Base-by-base conservation (phyloP, 2,329 filamentous ascomycete genomes). In the Aureobasidium lini region DNA sequence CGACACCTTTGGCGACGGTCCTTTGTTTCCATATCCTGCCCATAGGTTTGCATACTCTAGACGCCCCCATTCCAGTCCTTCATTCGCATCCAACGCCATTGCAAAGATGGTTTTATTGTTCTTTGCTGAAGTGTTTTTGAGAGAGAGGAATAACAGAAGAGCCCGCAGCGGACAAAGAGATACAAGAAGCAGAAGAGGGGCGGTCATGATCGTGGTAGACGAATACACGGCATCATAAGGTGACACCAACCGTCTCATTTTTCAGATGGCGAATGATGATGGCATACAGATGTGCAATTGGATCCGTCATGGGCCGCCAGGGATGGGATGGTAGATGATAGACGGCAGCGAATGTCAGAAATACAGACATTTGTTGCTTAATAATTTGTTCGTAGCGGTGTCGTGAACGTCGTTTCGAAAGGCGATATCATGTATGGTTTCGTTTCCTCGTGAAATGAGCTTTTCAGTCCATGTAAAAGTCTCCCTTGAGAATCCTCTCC, bases 401-500 rank as follows among this genome's bases (percentile, higher is more conserved):
- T 57, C 52, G 42, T 57, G 37, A 43, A 57, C 31, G 52, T 57
- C 52, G 52, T 52, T 36, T 57, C 29, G 40, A 29, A 42, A 16
- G 31, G 31, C 15, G 40, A 36, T 46, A 37, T 57, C 31, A 23
- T 48, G 34, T 1, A 23, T 23, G 15, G 10, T 37, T 37, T 31
- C 54, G 29, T 39, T n/a, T n/a, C 15, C 5, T 40, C 15, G 37
- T 40, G 37, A 15, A 23, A 23, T 36, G 34, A 40, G 16, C 40
- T n/a, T 18, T 31, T 62, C 53, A 96, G 70, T 96, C 92, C 91
- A 97, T 96, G 78, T 94, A 94, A 69, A 99, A 97, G 70, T 99
- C 94, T 47, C 93, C 94, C 77, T 96, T 94, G 66, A 99, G 81
- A 68, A 99, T 97, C 66, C 95, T 85, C 81, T 99, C 94, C 75